Evolutionary conservation across 2,329 filamentous ascomycete species (phyloP).

Genomic region (Colletotrichum spinosum): DNA sequence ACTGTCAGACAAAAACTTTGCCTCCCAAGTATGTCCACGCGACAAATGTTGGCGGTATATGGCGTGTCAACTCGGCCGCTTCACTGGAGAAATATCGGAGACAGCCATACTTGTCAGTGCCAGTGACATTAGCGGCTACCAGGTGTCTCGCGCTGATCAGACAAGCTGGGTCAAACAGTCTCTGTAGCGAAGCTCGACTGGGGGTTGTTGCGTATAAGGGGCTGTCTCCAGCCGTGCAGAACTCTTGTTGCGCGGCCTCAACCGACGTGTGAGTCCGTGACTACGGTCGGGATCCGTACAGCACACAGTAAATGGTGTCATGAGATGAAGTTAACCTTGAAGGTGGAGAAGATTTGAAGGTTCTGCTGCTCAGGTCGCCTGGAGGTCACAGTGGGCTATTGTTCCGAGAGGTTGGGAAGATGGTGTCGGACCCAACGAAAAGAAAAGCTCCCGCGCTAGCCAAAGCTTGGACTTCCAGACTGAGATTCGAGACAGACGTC

Average conservation of each 20-base stretch:
- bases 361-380: background rate
- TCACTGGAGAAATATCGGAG: background rate
- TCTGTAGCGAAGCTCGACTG: background rate
- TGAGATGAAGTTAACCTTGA: background rate
- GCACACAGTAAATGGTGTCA: too few species aligned
- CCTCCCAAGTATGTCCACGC: background rate
- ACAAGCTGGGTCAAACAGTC: slow-evolving; percentile 12
- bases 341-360: slow-evolving; percentile 2
- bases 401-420: slow-evolving; percentile 13
- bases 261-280: too few species aligned
- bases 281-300: too few species aligned
- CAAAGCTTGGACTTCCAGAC: too few species aligned
- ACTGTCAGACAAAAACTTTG: background rate
- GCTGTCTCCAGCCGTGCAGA: slow-evolving; percentile 7
- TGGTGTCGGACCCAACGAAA: background rate
- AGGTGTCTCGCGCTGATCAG: slow-evolving; percentile 14
- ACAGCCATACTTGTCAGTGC: background rate
- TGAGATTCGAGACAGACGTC: too few species aligned
- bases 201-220: background rate
- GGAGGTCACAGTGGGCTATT: slow-evolving; percentile 8
- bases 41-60: too few species aligned
- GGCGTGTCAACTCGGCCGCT: background rate
- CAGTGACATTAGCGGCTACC: slow-evolving; percentile 1
- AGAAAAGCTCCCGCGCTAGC: too few species aligned
- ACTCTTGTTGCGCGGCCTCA: background rate